Evolutionary conservation across 306 rosid species (phyloP), one percentile per base, ranked within the genome.

Genomic region (Sicyos baderoa): DNA sequence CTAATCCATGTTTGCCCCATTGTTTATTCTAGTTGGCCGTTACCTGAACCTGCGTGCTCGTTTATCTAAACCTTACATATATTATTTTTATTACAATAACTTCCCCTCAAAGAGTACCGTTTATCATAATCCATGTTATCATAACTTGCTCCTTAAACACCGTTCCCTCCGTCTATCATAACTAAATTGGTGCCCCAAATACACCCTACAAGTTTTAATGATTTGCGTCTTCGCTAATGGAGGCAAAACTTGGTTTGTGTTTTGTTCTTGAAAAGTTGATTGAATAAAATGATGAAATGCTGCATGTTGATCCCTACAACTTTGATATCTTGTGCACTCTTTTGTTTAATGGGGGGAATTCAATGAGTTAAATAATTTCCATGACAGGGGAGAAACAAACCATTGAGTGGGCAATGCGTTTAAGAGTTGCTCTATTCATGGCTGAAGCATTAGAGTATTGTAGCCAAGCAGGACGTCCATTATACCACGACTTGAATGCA

Each of bases 401-500:
- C 56, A 83, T 89, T 56, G 86, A 80, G 80, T 89, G 96, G 96
- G 80, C 84, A 59, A 83, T 89, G 93, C 88, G 93, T 18, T 74
- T 89, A 80, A 83, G 96, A 76, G 93, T 86, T 74, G 90, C 93
- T 75, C 25, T 86, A n/a, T 82, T 37, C 79, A 86, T 89, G 52
- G 80, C 87, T 13, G 85, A 89, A 72, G 90, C 90, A 48, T 80
- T 86, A 74, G 84, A 85, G 63, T 77, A 85, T 76, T 89, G 93
- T 79, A 76, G 70, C 25, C 79, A 83, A 74, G 90, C 82, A 47
- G 40, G 23, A 56, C 92, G 82, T 59, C 93, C 85, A 0, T 75
- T 89, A 77, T 89, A 86, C 80, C 96, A 85, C 61, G 96, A 89
- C 78, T 82, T 89, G 76, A 89, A 89, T 81, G 96, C 90, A n/a